Percentiles rank a stretch among this genome's conserved stretches.
These are phyloP conservation scores for Nidula microcarpa DNA, from an alignment of 768 basidiomycete genomes.

Conservation along the genomic window DNA sequence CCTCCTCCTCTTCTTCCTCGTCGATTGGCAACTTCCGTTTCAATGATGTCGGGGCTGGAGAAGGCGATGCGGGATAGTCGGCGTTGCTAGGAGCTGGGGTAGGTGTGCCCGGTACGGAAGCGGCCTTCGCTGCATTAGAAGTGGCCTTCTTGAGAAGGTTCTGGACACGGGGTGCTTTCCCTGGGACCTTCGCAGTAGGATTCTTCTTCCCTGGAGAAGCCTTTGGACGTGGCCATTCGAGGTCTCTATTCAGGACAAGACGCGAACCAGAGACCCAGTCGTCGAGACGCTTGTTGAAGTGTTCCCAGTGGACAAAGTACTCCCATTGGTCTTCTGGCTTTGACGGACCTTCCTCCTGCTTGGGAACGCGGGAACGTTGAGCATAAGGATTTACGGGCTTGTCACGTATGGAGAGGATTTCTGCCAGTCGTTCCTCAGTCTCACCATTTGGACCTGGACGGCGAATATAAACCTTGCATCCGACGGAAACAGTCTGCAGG, in stretches of 20 bases:
- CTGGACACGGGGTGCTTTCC: constrained; percentile 58
- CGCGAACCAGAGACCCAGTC: constrained; percentile 94
- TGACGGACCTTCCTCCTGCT: constrained; percentile 37
- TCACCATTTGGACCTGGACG: constrained; percentile 74
- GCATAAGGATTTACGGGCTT: constrained; percentile 67
- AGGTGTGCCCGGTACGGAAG: constrained; percentile 58
- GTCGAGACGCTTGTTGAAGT: constrained; percentile 98
- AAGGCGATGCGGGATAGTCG: constrained; percentile 47
- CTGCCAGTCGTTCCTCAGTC: constrained; percentile 88
- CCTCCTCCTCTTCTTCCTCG: constrained; percentile 64
- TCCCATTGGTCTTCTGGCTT: constrained; percentile 80
- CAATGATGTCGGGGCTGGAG: constrained; percentile 47
- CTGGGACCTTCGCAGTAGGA: constrained; percentile 47
- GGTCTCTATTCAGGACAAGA: constrained; percentile 76
- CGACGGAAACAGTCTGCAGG: constrained; percentile 77
- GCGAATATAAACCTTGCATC: constrained; percentile 93
- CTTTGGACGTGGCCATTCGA: constrained; percentile 97
- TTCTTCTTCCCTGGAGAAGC: constrained; percentile 54
- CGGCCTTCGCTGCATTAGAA: constrained; percentile 56
- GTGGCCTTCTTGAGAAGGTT: constrained; percentile 69
- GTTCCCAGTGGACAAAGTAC: constrained; percentile 98
- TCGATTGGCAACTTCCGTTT: constrained; percentile 71
- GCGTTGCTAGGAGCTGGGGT: constrained; percentile 37
- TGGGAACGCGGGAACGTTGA: constrained; percentile 35
- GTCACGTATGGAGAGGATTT: constrained; percentile 93